Conservation (phyloP, 2,329 filamentous ascomycete genomes). For the Phyllosticta capitalensis region DNA sequence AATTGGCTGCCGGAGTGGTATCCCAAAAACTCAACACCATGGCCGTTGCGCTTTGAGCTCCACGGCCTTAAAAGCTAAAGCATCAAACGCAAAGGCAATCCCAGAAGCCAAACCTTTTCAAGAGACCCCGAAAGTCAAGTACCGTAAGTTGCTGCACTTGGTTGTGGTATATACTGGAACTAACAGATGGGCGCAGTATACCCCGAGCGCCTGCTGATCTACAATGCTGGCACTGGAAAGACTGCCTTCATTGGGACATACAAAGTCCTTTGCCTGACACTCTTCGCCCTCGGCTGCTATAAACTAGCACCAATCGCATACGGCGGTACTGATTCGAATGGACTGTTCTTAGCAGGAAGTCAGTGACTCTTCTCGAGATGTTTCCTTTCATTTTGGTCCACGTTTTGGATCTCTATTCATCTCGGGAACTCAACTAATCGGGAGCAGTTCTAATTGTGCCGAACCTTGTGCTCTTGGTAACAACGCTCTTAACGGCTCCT, state of each 20-base stretch:
- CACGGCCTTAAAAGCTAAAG: not conserved
- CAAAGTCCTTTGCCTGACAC: conserved; percentile 26
- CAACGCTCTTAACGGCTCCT: conserved; percentile 28
- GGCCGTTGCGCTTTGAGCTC: not conserved
- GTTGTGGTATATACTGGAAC: not conserved
- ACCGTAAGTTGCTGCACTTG: not conserved
- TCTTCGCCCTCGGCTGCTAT: conserved; percentile 24
- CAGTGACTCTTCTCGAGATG: not conserved
- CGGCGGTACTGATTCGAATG: conserved; percentile 16
- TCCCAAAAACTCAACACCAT: not conserved
- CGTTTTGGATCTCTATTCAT: not conserved
- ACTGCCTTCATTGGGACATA: conserved; percentile 27
- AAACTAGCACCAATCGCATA: conserved; percentile 25
- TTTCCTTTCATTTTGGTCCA: not conserved
- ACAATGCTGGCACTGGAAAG: conserved; percentile 28
- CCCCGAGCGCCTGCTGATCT: conserved; percentile 24
- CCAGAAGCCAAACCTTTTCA: not conserved
- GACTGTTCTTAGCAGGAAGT: not conserved
- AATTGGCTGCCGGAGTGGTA: not conserved
- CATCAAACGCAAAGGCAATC: not conserved
- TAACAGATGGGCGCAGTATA: conserved; percentile 12
- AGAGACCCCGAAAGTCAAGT: not conserved
- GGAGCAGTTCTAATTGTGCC: conserved; percentile 20
- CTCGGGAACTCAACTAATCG: not conserved
- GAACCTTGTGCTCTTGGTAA: conserved; percentile 23